A percentile compares a stretch with the other conserved stretches of the same genome.
phyloP scores from a whole-genome alignment of 768 basidiomycete species.

The Pilatotrama ljubarskyi region DNA sequence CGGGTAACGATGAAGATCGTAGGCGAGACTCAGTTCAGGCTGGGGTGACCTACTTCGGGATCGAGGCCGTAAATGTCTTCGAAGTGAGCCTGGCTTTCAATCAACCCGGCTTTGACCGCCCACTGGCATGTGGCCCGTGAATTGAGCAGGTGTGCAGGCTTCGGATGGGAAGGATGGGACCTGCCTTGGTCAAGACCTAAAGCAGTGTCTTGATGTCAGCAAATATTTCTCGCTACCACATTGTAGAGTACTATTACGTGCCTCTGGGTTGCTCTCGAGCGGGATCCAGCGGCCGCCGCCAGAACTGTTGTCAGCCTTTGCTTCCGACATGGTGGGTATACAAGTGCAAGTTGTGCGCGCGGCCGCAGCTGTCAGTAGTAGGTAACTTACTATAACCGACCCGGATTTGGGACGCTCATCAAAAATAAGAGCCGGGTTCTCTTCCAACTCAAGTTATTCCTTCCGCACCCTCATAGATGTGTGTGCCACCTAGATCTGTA shows the following conservation, averaged over 20 bases:
- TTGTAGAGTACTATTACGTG: slow-evolving; percentile 25
- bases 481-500: no score
- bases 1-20: no score
- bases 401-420: no score
- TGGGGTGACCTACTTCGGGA: slow-evolving; percentile 46
- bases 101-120: slow-evolving; percentile 68
- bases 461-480: no score
- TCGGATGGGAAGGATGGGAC: no score
- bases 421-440: no score
- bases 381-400: no score
- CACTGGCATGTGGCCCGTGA: slow-evolving; percentile 45
- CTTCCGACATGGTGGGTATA: slow-evolving; percentile 1
- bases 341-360: neutral
- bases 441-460: no score
- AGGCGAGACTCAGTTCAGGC: no score
- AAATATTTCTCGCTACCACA: neutral
- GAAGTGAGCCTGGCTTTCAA: slow-evolving; percentile 51
- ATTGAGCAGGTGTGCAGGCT: neutral
- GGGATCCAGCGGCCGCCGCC: slow-evolving; percentile 60
- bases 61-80: slow-evolving; percentile 77
- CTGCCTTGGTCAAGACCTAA: slow-evolving; percentile 37
- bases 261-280: slow-evolving; percentile 73
- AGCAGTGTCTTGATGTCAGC: neutral
- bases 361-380: neutral
- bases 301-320: neutral